Evolutionary conservation across 176 grass and related monocot species (phyloP), one percentile per base, ranked within the genome.

Genomic region (Urochloa ruziziensis): DNA sequence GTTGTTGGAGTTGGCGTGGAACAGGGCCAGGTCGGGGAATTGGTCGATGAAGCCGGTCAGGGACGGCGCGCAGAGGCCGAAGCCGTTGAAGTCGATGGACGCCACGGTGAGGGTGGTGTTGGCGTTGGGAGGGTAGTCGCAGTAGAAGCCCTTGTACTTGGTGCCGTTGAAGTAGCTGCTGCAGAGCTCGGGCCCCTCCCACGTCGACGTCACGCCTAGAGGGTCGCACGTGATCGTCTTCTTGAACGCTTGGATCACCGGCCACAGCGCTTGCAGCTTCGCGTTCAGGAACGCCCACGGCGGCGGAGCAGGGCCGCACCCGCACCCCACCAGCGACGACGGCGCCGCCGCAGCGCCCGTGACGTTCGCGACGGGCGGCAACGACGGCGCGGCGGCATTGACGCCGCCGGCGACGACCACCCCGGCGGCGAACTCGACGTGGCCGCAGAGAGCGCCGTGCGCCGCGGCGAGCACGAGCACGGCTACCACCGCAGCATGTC

Each of bases 1-100:
- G 46, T 83, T 80, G 88, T 97, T 97, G 80, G 94, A 97, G 76
- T 97, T 97, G 53, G 94, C 92, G 84, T 97, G 94, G 85, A 94
- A 97, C 24, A 97, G 83, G 0, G 94, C 94, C 0, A 94, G 87
- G 80, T 97, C 92, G 3, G 94, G 92, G 80, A 97, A 91, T 24
- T 4, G 5, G 70, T 97, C 86, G 30, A 97, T 6, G 92, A 97
- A 97, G 23, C 89, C 87, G 13, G 40, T 71, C 7, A 97, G 58
- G 14, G 74, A 86, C 1, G 87, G 89, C 39, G 94, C 87, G 25
- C 70, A 25, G 0, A 97, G 70, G 47, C 65, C 65, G 86, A 72
- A 94, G 64, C 85, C 89, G 62, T 97, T 97, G 82, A 97, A 97
- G 82, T 97, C 94, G 52, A 97, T 88, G 60, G 94, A 97, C 2